Percentiles rank a stretch among this genome's conserved stretches.
phyloP scores from a whole-genome alignment of 2,329 filamentous ascomycete species.

The Ophiostoma ulmi region DNA sequence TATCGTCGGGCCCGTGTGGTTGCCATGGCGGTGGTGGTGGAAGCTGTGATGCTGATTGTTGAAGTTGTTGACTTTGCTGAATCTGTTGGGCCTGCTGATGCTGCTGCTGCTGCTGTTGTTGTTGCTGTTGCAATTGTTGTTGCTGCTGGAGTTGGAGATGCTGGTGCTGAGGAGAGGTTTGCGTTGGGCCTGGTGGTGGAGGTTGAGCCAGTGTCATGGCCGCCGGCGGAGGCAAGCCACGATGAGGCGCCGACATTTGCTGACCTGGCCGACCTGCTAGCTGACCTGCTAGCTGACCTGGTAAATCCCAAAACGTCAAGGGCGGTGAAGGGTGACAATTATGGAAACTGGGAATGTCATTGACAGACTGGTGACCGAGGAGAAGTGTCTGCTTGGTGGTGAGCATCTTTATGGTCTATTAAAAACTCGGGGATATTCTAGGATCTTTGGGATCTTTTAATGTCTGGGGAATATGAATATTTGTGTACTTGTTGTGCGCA shows the following conservation, averaged over 20 bases:
- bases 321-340: constrained; percentile 52
- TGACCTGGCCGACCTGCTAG: constrained; percentile 33
- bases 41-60: constrained; percentile 24
- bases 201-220: constrained; percentile 56
- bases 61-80: constrained; percentile 11
- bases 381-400: constrained; percentile 56
- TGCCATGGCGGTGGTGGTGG: constrained; percentile 27
- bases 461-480: background rate
- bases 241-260: constrained; percentile 65
- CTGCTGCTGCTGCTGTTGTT: background rate
- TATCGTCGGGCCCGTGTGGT: constrained; percentile 60
- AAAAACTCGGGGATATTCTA: no score
- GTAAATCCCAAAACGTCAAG: constrained; percentile 31
- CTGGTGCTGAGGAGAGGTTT: constrained; percentile 28
- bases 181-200: constrained; percentile 33
- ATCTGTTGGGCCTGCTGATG: background rate
- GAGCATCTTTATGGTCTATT: constrained; percentile 48
- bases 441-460: no score
- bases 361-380: constrained; percentile 56
- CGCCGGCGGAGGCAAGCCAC: constrained; percentile 63
- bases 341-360: constrained; percentile 58
- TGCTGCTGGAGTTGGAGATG: constrained; percentile 7
- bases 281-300: no score
- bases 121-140: constrained; percentile 9
- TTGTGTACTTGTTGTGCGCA: constrained; percentile 29